These are phyloP conservation scores for Lasiosphaeria hispida DNA, from an alignment of 495 filamentous ascomycete species.

Conservation along the genomic window DNA sequence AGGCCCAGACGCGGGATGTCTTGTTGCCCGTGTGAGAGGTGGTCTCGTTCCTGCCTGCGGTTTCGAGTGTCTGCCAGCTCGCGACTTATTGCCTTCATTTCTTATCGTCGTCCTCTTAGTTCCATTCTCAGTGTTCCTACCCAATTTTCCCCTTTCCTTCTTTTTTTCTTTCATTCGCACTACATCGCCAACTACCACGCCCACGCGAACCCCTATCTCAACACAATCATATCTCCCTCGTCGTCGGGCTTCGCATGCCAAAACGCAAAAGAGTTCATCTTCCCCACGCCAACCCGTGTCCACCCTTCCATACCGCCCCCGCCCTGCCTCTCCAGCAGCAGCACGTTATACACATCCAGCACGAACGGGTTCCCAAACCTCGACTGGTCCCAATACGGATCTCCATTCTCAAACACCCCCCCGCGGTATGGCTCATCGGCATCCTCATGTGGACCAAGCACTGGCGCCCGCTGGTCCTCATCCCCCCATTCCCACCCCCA, in stretches of 20 bases:
- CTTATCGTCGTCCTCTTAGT: no score
- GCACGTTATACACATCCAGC: conserved; percentile 12
- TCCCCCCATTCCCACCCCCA: conserved; percentile 6
- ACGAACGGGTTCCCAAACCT: conserved; percentile 7
- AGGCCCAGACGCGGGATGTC: no score
- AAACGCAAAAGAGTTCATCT: conserved; percentile 13
- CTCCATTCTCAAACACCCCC: not conserved
- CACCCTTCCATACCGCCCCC: not conserved
- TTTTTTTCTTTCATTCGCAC: no score
- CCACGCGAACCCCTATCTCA: no score
- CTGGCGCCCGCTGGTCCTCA: not conserved
- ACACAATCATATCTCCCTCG: not conserved
- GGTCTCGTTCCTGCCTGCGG: no score
- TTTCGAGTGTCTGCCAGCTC: no score
- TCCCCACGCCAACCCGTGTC: conserved; percentile 9
- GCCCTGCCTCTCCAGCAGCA: conserved; percentile 9
- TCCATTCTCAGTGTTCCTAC: no score
- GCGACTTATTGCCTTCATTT: no score
- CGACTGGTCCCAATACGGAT: conserved; percentile 6
- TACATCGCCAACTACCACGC: no score
- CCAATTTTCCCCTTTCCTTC: no score
- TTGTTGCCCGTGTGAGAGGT: no score
- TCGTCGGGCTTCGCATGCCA: conserved; percentile 16
- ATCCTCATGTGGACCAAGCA: not conserved
- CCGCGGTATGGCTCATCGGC: not conserved